Percentiles rank a stretch among this genome's conserved stretches.
Evolutionary conservation across 371 early-diverging fungal species (phyloP).

Genomic region (Mucor ambiguus): DNA sequence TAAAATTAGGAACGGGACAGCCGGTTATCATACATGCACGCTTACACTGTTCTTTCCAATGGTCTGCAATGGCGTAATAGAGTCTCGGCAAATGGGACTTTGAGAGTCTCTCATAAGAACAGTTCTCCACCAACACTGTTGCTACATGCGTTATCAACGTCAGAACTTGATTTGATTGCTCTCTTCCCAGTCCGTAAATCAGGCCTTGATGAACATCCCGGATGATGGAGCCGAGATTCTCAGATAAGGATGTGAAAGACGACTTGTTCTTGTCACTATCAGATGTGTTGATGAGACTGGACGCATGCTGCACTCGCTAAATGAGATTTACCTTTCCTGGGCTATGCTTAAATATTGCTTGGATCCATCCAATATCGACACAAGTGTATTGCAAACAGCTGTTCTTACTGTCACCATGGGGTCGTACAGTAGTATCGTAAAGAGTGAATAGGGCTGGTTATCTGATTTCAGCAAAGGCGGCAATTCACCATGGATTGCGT

Average conservation of each 20-base stretch:
- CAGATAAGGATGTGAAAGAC: conserved; percentile 53
- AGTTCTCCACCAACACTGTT: conserved; percentile 40
- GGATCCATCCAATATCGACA: conserved; percentile 61
- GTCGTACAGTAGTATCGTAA: conserved; percentile 50
- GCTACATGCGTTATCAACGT: conserved; percentile 36
- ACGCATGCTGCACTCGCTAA: neutral
- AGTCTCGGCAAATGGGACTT: conserved; percentile 35
- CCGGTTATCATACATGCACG: neutral
- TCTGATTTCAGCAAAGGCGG: conserved; percentile 32
- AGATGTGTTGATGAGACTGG: neutral
- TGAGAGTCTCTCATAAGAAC: conserved; percentile 52
- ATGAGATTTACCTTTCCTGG: conserved; percentile 46
- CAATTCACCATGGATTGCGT: conserved; percentile 19
- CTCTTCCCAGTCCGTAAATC: conserved; percentile 36
- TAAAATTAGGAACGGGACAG: no score
- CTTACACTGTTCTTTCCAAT: conserved; percentile 37
- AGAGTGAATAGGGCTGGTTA: conserved; percentile 47
- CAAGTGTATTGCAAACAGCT: conserved; percentile 56
- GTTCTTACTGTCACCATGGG: conserved; percentile 49
- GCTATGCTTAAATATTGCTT: conserved; percentile 66
- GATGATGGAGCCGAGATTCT: conserved; percentile 42
- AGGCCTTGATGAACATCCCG: conserved; percentile 51
- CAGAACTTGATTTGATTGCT: conserved; percentile 35
- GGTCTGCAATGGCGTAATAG: conserved; percentile 26
- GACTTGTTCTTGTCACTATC: conserved; percentile 31